phyloP scores from a whole-genome alignment of 257 asterid genomes.

The Ehretia macrophylla region DNA sequence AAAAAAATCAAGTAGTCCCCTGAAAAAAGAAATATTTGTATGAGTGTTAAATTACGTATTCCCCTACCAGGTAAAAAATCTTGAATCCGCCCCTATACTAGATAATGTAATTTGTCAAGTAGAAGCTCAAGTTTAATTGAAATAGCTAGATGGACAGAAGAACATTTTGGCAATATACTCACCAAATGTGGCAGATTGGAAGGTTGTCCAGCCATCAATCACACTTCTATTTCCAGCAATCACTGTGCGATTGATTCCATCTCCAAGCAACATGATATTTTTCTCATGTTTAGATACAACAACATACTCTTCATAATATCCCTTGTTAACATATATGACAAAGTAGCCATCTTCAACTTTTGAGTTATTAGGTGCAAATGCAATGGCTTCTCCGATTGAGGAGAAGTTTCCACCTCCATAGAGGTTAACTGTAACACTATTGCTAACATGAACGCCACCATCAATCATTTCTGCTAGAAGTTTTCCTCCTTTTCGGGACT shows the following conservation, averaged over 20 bases:
- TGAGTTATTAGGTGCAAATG: slow-evolving; percentile 35
- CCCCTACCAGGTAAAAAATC: no score
- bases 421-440: slow-evolving; percentile 32
- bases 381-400: slow-evolving; percentile 29
- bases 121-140: no score
- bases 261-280: slow-evolving; percentile 24
- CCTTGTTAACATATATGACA: slow-evolving; percentile 31
- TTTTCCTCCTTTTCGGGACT: slow-evolving; percentile 9
- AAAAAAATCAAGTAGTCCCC: no score
- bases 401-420: slow-evolving; percentile 38
- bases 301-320: slow-evolving; percentile 39
- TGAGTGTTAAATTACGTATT: no score
- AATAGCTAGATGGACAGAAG: not conserved
- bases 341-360: slow-evolving; percentile 30
- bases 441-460: slow-evolving; percentile 21
- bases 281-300: slow-evolving; percentile 29
- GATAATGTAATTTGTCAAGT: no score
- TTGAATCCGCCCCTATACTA: no score
- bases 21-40: no score
- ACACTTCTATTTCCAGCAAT: slow-evolving; percentile 39
- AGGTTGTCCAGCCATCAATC: slow-evolving; percentile 49
- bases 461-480: slow-evolving; percentile 18
- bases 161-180: not conserved
- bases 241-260: slow-evolving; percentile 34
- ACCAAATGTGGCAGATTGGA: slow-evolving; percentile 48